Percentiles rank a stretch among this genome's conserved stretches.
These are phyloP conservation scores for Chimonanthus praecox DNA, from an alignment of 164 flowering plant genomes.

Conservation along the genomic window DNA sequence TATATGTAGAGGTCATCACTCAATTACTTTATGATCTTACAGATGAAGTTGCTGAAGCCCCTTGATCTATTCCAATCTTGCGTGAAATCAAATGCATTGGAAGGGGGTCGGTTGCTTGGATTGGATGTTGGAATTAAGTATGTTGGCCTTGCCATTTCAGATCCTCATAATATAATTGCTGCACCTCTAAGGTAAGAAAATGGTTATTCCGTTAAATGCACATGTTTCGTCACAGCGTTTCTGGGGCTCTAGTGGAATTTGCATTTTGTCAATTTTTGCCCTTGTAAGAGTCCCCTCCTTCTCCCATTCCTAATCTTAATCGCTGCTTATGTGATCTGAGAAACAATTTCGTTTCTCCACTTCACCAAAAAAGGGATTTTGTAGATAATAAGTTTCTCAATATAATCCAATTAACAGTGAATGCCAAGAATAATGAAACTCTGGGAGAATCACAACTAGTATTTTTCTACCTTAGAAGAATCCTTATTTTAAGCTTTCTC, in stretches of 20 bases:
- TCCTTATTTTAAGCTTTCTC: no score
- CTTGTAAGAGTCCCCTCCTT: neutral
- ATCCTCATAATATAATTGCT: conserved; percentile 45
- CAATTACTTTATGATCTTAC: neutral
- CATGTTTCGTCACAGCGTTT: neutral
- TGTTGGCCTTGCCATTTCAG: conserved; percentile 84
- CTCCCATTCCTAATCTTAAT: neutral
- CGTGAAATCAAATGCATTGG: conserved; percentile 24
- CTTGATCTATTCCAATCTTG: conserved; percentile 43
- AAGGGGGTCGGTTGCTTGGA: conserved; percentile 62
- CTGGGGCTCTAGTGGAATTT: neutral
- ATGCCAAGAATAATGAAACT: neutral
- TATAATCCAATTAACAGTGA: neutral
- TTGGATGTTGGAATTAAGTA: conserved; percentile 85
- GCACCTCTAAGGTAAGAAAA: conserved; percentile 56
- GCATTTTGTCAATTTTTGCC: neutral
- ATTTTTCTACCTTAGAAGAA: no score
- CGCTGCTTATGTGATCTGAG: neutral
- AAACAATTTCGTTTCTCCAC: neutral
- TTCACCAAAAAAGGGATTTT: neutral
- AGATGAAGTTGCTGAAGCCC: conserved; percentile 71
- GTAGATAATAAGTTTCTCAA: neutral
- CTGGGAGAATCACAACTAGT: neutral
- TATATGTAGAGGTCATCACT: neutral
- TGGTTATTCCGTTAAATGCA: neutral